Conservation (phyloP, 2,329 filamentous ascomycete species). For the Neoarthrinium moseri region DNA sequence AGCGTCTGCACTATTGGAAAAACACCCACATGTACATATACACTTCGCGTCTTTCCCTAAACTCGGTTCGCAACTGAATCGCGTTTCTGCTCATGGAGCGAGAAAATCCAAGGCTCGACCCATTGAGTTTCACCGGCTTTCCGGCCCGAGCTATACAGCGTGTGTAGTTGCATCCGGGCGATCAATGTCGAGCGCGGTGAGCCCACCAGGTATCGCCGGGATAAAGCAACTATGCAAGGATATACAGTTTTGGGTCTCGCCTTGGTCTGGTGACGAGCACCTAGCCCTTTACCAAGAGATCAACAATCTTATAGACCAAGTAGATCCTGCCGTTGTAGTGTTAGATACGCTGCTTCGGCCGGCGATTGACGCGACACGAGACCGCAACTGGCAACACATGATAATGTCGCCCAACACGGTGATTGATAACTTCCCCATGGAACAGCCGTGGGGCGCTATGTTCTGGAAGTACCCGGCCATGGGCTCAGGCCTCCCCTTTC, state of each 20-base stretch:
- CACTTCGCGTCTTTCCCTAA: slow-evolving; percentile 34
- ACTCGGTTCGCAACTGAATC: no score
- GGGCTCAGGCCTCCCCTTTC: slow-evolving; percentile 17
- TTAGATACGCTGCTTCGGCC: slow-evolving; percentile 15
- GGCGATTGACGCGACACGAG: slow-evolving; percentile 15
- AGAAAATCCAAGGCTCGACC: slow-evolving; percentile 14
- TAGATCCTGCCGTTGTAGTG: slow-evolving; percentile 20
- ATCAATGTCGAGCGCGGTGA: not conserved
- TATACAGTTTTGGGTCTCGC: not conserved
- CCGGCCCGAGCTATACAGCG: not conserved
- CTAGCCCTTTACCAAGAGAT: not conserved
- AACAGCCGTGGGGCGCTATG: slow-evolving; percentile 12
- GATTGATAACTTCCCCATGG: slow-evolving; percentile 7
- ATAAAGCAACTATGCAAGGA: not conserved
- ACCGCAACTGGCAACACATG: slow-evolving; percentile 11
- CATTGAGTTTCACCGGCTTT: not conserved
- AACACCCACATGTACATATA: slow-evolving; percentile 28
- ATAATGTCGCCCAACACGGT: slow-evolving; percentile 15
- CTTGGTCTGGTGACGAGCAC: slow-evolving; percentile 1
- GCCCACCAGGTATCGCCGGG: not conserved
- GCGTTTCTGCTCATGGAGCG: slow-evolving; percentile 26
- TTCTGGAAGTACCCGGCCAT: slow-evolving; percentile 21
- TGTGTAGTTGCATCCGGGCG: not conserved
- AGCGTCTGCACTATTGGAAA: slow-evolving; percentile 29
- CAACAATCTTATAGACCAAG: slow-evolving; percentile 10